Percentiles rank a stretch among this genome's conserved stretches.
Conservation (phyloP, 768 basidiomycete genomes). For the Mycena vitilis region DNA sequence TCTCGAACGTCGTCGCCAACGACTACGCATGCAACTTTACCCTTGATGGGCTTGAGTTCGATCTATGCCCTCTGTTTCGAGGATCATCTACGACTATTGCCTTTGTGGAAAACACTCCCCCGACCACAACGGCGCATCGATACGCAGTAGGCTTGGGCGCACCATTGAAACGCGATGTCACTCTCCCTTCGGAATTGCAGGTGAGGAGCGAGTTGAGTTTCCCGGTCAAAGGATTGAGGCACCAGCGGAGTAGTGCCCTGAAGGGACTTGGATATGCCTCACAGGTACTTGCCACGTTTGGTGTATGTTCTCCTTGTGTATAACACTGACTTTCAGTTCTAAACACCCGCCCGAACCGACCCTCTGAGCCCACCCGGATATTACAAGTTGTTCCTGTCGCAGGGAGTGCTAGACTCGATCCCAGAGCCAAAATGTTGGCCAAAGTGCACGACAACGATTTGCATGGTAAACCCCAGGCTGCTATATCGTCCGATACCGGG, state of each 20-base stretch:
- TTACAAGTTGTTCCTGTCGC: conserved; percentile 50
- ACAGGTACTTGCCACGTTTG: conserved; percentile 10
- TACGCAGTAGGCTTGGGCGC: conserved; percentile 43
- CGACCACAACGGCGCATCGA: conserved; percentile 43
- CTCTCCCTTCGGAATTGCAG: conserved; percentile 46
- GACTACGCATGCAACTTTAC: conserved; percentile 36
- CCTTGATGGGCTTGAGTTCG: conserved; percentile 36
- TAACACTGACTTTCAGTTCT: neutral
- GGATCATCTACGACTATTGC: conserved; percentile 29
- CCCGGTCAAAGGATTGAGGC: neutral
- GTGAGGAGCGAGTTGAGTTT: conserved; percentile 31
- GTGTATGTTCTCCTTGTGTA: too few species aligned
- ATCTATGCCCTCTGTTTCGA: conserved; percentile 45
- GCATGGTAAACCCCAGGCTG: conserved; percentile 27
- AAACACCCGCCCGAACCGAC: conserved; percentile 47
- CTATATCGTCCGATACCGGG: too few species aligned
- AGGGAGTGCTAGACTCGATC: conserved; percentile 29
- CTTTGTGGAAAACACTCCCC: conserved; percentile 44
- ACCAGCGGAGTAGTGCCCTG: conserved; percentile 43
- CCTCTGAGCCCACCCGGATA: conserved; percentile 47
- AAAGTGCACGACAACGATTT: conserved; percentile 32
- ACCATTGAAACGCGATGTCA: conserved; percentile 41
- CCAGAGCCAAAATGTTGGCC: conserved; percentile 37
- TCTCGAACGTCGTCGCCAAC: neutral
- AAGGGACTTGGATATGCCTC: conserved; percentile 48